These are phyloP conservation scores for Microstegium vimineum DNA, from an alignment of 176 grass and related monocot species.

Conservation along the genomic window DNA sequence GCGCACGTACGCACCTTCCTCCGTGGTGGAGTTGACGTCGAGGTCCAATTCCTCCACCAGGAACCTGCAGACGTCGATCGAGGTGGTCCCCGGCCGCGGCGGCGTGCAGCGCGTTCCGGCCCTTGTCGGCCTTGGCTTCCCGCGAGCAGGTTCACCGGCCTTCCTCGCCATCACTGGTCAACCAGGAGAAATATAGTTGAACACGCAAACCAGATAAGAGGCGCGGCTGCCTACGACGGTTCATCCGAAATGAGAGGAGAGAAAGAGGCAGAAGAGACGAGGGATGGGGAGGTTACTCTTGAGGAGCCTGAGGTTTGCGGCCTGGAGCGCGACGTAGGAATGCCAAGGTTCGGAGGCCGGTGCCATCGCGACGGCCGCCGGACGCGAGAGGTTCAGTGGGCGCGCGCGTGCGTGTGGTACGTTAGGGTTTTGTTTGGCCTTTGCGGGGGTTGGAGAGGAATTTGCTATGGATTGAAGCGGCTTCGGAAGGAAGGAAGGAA, in stretches of 20 bases:
- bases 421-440: not conserved
- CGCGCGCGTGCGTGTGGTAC: not conserved
- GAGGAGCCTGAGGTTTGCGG: not conserved
- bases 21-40: slow-evolving; percentile 1
- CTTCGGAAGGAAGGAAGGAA: not conserved
- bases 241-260: not conserved
- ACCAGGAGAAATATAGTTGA: not conserved
- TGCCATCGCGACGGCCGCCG: not conserved
- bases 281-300: not conserved
- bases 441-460: not conserved
- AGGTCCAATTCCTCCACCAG: slow-evolving; percentile 36
- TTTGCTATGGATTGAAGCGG: not conserved
- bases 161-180: slow-evolving; percentile 9
- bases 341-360: not conserved
- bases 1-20: not conserved
- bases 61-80: slow-evolving; percentile 34
- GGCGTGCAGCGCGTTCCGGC: slow-evolving; percentile 32
- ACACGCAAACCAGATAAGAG: too few species aligned
- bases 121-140: slow-evolving; percentile 10
- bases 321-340: not conserved
- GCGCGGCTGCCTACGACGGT: not conserved
- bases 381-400: not conserved
- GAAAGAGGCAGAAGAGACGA: too few species aligned
- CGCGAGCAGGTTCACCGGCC: slow-evolving; percentile 28
- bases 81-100: slow-evolving; percentile 25